Evolutionary conservation across 225 moss, liverwort and hornwort genomes (phyloP).

Genomic region (Takakia lepidozioides): DNA sequence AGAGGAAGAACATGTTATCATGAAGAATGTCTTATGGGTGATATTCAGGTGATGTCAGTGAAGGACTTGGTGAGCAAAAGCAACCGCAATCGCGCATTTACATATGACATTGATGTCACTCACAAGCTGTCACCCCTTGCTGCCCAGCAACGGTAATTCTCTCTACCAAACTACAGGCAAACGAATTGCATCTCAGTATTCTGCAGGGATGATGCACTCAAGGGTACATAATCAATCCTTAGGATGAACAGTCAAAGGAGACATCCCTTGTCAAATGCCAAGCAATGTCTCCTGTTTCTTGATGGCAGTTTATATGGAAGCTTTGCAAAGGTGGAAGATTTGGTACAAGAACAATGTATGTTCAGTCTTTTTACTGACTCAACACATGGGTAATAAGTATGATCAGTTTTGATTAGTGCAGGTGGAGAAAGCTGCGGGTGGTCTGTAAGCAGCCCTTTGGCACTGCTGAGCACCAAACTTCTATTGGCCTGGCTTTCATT

Average conservation of each 20-base stretch:
- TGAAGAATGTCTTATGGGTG: neutral
- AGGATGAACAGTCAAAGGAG: too few relatives aligned
- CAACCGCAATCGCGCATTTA: slow-evolving; percentile 37
- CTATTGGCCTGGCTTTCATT: slow-evolving; percentile 40
- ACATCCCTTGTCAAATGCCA: too few relatives aligned
- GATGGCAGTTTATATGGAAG: too few relatives aligned
- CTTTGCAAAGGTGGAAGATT: too few relatives aligned
- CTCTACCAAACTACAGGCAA: too few relatives aligned
- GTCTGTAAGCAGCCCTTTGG: slow-evolving; percentile 52
- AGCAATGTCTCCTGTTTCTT: too few relatives aligned
- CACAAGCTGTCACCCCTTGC: slow-evolving; percentile 53
- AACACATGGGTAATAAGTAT: too few relatives aligned
- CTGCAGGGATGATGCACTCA: too few relatives aligned
- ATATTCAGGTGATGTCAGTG: slow-evolving; percentile 38
- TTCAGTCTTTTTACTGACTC: too few relatives aligned
- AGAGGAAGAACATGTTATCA: neutral
- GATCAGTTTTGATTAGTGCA: slow-evolving; percentile 2
- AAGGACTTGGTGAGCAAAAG: slow-evolving; percentile 43
- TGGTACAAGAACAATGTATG: too few relatives aligned
- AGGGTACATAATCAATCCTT: too few relatives aligned
- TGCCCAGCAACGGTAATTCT: slow-evolving; percentile 34
- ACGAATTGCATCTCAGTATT: too few relatives aligned
- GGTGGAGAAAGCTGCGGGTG: slow-evolving; percentile 35
- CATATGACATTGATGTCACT: slow-evolving; percentile 35
- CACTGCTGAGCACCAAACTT: slow-evolving; percentile 31